Percentiles rank a stretch among this genome's conserved stretches.
Evolutionary conservation across 1,284 basidiomycete genomes (phyloP).

Genomic region (Paramarasmius palmivorus): DNA sequence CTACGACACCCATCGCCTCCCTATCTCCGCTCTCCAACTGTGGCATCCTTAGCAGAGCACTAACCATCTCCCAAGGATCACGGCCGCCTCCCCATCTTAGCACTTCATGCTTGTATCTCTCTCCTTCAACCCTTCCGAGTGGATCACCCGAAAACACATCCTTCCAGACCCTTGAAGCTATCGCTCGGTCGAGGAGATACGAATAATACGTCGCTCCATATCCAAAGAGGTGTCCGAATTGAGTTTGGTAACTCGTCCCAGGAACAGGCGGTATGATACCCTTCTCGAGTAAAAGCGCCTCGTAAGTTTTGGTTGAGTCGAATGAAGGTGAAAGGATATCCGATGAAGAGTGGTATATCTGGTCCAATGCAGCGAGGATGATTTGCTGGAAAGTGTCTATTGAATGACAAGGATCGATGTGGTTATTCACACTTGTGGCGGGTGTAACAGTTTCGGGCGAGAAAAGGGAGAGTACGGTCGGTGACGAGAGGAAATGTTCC

Average conservation of each 20-base stretch:
- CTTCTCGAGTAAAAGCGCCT: slow-evolving; percentile 63
- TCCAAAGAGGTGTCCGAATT: slow-evolving; percentile 94
- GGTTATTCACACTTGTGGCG: slow-evolving; percentile 56
- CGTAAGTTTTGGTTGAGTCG: slow-evolving; percentile 71
- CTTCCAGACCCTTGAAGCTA: slow-evolving; percentile 88
- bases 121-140: slow-evolving; percentile 66
- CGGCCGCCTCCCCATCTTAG: slow-evolving; percentile 85
- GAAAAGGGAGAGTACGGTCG: slow-evolving; percentile 82
- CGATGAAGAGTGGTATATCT: slow-evolving; percentile 80
- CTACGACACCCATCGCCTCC: slow-evolving; percentile 86
- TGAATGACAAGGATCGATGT: slow-evolving; percentile 68
- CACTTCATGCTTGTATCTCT: slow-evolving; percentile 78
- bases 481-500: slow-evolving; percentile 94
- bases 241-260: slow-evolving; percentile 90
- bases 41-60: slow-evolving; percentile 67
- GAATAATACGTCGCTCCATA: slow-evolving; percentile 99
- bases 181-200: slow-evolving; percentile 94
- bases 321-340: slow-evolving; percentile 56
- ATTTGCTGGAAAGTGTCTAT: slow-evolving; percentile 94
- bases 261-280: slow-evolving; percentile 82
- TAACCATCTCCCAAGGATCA: slow-evolving; percentile 94
- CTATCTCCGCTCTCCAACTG: slow-evolving; percentile 70
- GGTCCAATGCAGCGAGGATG: slow-evolving; percentile 87
- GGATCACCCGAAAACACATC: slow-evolving; percentile 73
- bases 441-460: slow-evolving; percentile 44